These are phyloP conservation scores for Rhodotorula glutinis DNA, from an alignment of 1,284 basidiomycete genomes.

Conservation along the genomic window DNA sequence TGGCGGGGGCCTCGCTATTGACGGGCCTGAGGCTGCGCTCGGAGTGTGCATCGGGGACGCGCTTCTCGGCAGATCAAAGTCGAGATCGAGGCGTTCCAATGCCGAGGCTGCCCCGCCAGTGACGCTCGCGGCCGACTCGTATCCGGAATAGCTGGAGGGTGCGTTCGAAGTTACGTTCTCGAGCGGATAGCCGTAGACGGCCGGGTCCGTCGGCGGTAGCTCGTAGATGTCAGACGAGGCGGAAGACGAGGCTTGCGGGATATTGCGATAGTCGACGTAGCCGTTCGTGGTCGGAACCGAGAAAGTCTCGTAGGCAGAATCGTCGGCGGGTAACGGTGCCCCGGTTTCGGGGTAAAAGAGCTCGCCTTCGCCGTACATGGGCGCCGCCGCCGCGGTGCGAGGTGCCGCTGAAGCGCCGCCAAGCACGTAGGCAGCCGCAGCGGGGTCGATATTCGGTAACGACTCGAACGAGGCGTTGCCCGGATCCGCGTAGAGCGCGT, in stretches of 20 bases:
- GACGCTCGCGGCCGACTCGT: constrained; percentile 1
- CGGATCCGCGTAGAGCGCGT: not conserved
- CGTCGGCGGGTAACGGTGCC: not conserved
- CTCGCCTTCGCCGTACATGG: constrained; percentile 3
- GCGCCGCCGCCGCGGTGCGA: not conserved
- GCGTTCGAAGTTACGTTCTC: constrained; percentile 8
- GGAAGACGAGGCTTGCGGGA: not conserved
- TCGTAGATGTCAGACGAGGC: constrained; percentile 3
- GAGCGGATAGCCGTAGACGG: constrained; percentile 23
- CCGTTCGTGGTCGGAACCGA: not conserved
- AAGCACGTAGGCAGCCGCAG: constrained; percentile 3
- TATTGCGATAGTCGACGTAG: not conserved
- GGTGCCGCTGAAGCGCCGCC: not conserved
- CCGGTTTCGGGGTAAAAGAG: not conserved
- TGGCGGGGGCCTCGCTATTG: not conserved
- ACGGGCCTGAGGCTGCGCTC: too few species aligned
- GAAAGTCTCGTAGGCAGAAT: not conserved
- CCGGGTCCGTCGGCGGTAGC: constrained; percentile 2
- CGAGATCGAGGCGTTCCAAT: constrained; percentile 16
- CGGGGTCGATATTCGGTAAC: constrained; percentile 1
- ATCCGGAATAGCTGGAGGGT: constrained; percentile 6
- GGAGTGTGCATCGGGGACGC: too few species aligned
- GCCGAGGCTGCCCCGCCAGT: constrained; percentile 9
- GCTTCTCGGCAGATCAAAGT: not conserved
- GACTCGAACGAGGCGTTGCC: not conserved